phyloP scores from a whole-genome alignment of 805 yeast genomes.

The Metschnikowia colocasiae region DNA sequence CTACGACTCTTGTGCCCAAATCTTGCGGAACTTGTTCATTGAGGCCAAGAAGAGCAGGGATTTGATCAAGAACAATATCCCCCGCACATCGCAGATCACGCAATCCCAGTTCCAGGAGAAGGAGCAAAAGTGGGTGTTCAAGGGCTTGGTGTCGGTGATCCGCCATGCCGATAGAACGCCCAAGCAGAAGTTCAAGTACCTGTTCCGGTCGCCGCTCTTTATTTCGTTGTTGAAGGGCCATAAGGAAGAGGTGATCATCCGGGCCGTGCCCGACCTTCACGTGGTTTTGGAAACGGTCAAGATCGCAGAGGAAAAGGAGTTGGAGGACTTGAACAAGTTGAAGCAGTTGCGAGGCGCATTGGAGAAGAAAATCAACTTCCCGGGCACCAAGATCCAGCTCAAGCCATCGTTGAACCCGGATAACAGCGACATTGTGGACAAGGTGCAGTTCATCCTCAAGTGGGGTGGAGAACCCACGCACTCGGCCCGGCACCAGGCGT shows the following conservation, averaged over 20 bases:
- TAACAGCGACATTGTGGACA: conserved; percentile 69
- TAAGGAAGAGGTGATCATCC: conserved; percentile 90
- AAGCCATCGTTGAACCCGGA: conserved; percentile 76
- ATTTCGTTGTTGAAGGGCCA: conserved; percentile 88
- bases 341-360: conserved; percentile 75
- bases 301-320: conserved; percentile 70
- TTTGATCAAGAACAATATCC: conserved; percentile 35
- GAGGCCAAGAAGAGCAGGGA: conserved; percentile 46
- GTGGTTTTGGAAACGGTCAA: conserved; percentile 83
- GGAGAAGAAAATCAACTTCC: conserved; percentile 82
- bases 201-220: conserved; percentile 84
- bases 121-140: conserved; percentile 93
- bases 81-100: conserved; percentile 32
- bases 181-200: conserved; percentile 93
- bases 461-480: conserved; percentile 99
- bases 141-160: conserved; percentile 85
- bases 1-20: conserved; percentile 78
- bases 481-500: conserved; percentile 90
- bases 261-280: conserved; percentile 81
- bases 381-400: conserved; percentile 94
- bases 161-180: conserved; percentile 99
- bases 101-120: conserved; percentile 50
- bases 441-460: conserved; percentile 90
- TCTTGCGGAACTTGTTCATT: conserved; percentile 69
- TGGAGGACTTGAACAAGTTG: conserved; percentile 79